A percentile compares a stretch with the other conserved stretches of the same genome.
phyloP scores from a whole-genome alignment of 2,329 filamentous ascomycete species.

The Aureobasidium vineae region DNA sequence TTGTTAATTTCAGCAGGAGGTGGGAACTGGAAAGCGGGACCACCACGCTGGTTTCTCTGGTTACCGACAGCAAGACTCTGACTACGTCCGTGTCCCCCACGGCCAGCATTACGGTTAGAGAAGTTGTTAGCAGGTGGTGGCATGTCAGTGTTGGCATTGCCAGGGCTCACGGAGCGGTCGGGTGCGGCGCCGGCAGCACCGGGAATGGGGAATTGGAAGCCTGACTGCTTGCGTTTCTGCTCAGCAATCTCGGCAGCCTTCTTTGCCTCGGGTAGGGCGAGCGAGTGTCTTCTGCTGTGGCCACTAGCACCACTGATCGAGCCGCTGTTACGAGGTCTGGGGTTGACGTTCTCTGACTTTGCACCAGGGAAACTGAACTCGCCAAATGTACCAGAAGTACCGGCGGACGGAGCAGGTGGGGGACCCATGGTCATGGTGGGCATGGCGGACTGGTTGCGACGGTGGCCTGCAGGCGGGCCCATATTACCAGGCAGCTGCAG shows the following conservation, averaged over 20 bases:
- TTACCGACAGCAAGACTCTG: conserved; percentile 83
- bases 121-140: conserved; percentile 29
- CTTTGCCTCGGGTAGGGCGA: conserved; percentile 92
- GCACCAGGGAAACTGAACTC: conserved; percentile 61
- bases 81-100: conserved; percentile 62
- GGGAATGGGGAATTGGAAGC: conserved; percentile 89
- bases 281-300: conserved; percentile 89
- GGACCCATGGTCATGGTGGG: conserved; percentile 90
- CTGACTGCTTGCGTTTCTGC: conserved; percentile 90
- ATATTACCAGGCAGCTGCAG: conserved; percentile 69
- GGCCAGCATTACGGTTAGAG: conserved; percentile 38
- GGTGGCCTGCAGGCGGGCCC: conserved; percentile 79
- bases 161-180: conserved; percentile 58
- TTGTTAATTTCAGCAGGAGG: conserved; percentile 52
- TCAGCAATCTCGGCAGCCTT: conserved; percentile 96
- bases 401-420: conserved; percentile 80
- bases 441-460: conserved; percentile 95
- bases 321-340: conserved; percentile 68
- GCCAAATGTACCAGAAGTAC: conserved; percentile 69
- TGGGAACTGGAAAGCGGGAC: conserved; percentile 68
- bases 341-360: conserved; percentile 59
- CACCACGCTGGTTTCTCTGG: conserved; percentile 63
- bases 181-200: conserved; percentile 56
- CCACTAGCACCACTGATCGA: conserved; percentile 63
- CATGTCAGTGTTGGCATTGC: conserved; percentile 41